Evolutionary conservation across 208 protist species (phyloP), one percentile per base, ranked within the genome.

Genomic region (Phytomonas sp.): DNA sequence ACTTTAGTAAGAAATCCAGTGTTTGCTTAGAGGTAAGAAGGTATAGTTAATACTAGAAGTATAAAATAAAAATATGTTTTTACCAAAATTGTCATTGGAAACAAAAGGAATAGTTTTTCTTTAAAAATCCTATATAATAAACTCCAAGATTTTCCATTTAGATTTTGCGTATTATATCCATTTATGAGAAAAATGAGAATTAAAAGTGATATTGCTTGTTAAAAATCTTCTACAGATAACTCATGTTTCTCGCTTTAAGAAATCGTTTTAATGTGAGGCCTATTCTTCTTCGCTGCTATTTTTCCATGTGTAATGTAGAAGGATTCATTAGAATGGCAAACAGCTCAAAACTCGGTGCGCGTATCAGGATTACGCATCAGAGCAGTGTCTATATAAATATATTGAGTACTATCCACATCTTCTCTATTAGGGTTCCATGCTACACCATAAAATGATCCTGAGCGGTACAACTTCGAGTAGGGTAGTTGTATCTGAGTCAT

Each of bases 41-140:
- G 8, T 37, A 37, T 37, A 37, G 3, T 37, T 3, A 37, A 37
- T 37, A 37, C 34, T 37, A 8, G 8, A 37, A 37, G 5, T 37
- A 37, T 37, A 8, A 37, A 37, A 37, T 37, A 8, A 37, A 37
- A 37, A 37, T 37, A 8, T 8, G 8, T 37, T 62, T 11, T 62
- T 62, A 3, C 5, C 59, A n/a, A n/a, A 60, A 62, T 62, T 62
- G 8, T 8, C 8, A 33, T 33, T 62, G 8, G 30, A 62, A 33
- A 34, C 29, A 34, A 62, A 34, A 42, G 31, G 19, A 42, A 42
- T 64, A 42, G 12, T 3, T 64, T 60, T 60, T 60, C 49, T 60
- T 60, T 60, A n/a, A n/a, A 23, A 60, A 64, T 64, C 31, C 60
- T 14, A 40, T 64, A 64, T 64, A 64, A 23, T n/a, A n/a, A n/a